These are phyloP conservation scores for Nitzschia putrida DNA, from an alignment of 108 stramenopile genomes.

Conservation along the genomic window DNA sequence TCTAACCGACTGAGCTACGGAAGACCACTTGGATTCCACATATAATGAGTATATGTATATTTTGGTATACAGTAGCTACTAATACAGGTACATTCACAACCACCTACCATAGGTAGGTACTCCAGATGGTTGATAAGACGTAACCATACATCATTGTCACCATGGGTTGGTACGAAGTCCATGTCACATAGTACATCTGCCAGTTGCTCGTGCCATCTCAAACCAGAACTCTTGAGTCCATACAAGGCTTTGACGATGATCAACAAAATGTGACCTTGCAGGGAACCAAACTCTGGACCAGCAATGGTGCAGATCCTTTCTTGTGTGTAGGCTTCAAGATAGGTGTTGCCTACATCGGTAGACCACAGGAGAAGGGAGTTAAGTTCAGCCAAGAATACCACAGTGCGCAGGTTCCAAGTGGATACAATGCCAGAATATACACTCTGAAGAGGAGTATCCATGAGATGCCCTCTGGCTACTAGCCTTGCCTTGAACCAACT, in stretches of 20 bases:
- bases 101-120: too few relatives aligned
- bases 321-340: constrained; percentile 28
- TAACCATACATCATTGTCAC: constrained; percentile 36
- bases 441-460: constrained; percentile 25
- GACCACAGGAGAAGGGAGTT: constrained; percentile 4
- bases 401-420: too few relatives aligned
- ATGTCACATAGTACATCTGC: constrained; percentile 16
- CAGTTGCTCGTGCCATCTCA: background rate
- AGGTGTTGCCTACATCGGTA: constrained; percentile 27
- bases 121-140: constrained; percentile 14
- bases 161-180: constrained; percentile 23
- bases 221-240: background rate
- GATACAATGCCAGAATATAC: constrained; percentile 37
- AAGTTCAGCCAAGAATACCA: too few relatives aligned
- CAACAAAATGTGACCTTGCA: constrained; percentile 27
- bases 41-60: too few relatives aligned
- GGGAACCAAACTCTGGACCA: constrained; percentile 41
- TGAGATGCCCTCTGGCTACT: constrained; percentile 29
- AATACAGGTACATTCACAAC: too few relatives aligned
- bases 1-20: too few relatives aligned
- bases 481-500: too few relatives aligned
- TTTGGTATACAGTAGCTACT: too few relatives aligned
- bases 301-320: constrained; percentile 44
- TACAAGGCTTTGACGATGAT: constrained; percentile 12
- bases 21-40: too few relatives aligned